A percentile compares a stretch with the other conserved stretches of the same genome.
phyloP scores from a whole-genome alignment of 1,284 basidiomycete genomes.

The Afroboletus lepidellus region DNA sequence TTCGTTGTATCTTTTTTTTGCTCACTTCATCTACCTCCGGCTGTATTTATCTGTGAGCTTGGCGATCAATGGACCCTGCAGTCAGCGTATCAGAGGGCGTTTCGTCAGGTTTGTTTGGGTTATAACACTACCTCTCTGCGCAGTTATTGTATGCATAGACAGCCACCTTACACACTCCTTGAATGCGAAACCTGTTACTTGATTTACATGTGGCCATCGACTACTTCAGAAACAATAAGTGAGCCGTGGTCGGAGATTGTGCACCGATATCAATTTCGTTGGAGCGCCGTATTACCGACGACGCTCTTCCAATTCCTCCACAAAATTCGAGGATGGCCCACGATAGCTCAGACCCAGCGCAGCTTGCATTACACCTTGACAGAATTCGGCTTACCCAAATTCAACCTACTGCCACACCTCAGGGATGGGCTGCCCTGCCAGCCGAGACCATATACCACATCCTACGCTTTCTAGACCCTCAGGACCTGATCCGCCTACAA shows the following conservation, averaged over 20 bases:
- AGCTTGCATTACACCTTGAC: background rate
- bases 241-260: background rate
- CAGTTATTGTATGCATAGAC: slow-evolving; percentile 5
- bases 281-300: no score
- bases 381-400: background rate
- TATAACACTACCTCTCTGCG: background rate
- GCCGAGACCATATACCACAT: slow-evolving; percentile 18
- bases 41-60: slow-evolving; percentile 9
- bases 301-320: background rate
- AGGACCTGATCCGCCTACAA: slow-evolving; percentile 18
- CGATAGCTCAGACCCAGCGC: slow-evolving; percentile 3
- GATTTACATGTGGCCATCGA: background rate
- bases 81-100: background rate
- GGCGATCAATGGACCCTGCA: background rate
- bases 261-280: background rate
- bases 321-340: slow-evolving; percentile 10
- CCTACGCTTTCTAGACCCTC: slow-evolving; percentile 7
- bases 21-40: background rate
- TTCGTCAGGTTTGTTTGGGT: slow-evolving; percentile 12
- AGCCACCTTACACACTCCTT: slow-evolving; percentile 12
- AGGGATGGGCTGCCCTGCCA: slow-evolving; percentile 8
- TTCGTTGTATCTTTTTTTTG: background rate
- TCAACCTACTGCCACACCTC: background rate
- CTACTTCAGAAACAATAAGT: background rate
- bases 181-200: slow-evolving; percentile 7